phyloP scores from a whole-genome alignment of 495 filamentous ascomycete species.

The Penicillium subrubescens region DNA sequence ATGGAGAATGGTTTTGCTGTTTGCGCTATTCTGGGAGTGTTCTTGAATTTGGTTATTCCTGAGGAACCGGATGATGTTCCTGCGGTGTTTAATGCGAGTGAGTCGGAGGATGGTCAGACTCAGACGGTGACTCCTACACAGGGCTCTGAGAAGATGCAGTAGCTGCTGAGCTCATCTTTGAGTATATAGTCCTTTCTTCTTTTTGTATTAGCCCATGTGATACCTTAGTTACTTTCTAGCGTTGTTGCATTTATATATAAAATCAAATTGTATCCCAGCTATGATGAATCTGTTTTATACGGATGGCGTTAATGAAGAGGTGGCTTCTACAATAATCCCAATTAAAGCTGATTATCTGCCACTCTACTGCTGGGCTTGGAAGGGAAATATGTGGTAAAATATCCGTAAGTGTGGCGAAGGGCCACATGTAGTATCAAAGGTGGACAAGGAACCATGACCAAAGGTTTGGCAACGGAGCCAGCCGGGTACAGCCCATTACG shows the following conservation, averaged over 20 bases:
- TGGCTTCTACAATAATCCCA: no score
- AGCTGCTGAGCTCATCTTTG: background rate
- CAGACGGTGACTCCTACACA: background rate
- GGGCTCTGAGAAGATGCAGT: background rate
- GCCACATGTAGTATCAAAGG: no score
- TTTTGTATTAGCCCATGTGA: background rate
- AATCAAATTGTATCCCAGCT: background rate
- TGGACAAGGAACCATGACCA: no score
- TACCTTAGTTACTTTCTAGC: background rate
- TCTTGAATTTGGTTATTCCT: conserved; percentile 72
- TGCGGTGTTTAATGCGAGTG: conserved; percentile 26
- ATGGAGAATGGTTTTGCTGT: conserved; percentile 72
- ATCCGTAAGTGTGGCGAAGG: no score
- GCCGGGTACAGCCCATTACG: no score
- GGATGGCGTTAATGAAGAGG: no score
- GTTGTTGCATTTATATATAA: background rate
- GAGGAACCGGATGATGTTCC: conserved; percentile 70
- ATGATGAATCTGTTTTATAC: no score
- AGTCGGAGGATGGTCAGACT: conserved; percentile 15
- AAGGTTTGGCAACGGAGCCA: no score
- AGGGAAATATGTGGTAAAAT: no score
- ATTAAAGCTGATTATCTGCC: no score
- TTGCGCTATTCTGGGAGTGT: conserved; percentile 67
- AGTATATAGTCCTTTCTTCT: background rate
- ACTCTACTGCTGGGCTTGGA: no score